Conservation (phyloP, 169 alveolate species). For the Plasmodium blacklocki region DNA sequence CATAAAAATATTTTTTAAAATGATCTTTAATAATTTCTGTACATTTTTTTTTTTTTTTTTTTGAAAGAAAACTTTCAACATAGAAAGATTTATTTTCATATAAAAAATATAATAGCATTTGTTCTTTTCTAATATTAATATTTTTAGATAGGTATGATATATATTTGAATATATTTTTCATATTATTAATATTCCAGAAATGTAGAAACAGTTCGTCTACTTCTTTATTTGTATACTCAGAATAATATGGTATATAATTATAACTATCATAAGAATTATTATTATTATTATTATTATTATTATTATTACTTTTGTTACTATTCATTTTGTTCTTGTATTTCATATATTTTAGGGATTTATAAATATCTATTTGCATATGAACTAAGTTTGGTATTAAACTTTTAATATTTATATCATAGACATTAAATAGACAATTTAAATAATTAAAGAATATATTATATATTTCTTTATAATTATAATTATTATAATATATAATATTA, state of each 20-base stretch:
- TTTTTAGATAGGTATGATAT: constrained; percentile 57
- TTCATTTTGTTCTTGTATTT: not conserved
- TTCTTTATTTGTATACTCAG: not conserved
- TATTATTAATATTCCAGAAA: constrained; percentile 40
- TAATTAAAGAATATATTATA: constrained; percentile 38
- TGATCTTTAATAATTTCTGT: constrained; percentile 15
- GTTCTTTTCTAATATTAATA: constrained; percentile 61
- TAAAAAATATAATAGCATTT: constrained; percentile 54
- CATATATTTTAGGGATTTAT: constrained; percentile 34
- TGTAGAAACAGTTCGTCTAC: constrained; percentile 35
- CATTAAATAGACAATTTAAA: constrained; percentile 31
- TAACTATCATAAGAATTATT: too few relatives aligned
- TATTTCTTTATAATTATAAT: constrained; percentile 61
- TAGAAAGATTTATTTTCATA: constrained; percentile 70
- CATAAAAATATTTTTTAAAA: constrained; percentile 48
- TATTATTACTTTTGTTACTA: too few relatives aligned
- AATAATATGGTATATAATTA: too few relatives aligned
- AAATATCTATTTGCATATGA: constrained; percentile 58
- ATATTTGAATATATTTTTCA: constrained; percentile 51
- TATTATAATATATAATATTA: constrained; percentile 62
- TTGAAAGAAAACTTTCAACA: constrained; percentile 60
- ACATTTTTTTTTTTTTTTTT: constrained; percentile 46
- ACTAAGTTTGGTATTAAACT: constrained; percentile 23
- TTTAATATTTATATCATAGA: constrained; percentile 64
- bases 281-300: too few relatives aligned